Percentiles rank a stretch among this genome's conserved stretches.
These are phyloP conservation scores for Vigna unguiculata DNA, from an alignment of 306 rosid genomes.

Conservation along the genomic window DNA sequence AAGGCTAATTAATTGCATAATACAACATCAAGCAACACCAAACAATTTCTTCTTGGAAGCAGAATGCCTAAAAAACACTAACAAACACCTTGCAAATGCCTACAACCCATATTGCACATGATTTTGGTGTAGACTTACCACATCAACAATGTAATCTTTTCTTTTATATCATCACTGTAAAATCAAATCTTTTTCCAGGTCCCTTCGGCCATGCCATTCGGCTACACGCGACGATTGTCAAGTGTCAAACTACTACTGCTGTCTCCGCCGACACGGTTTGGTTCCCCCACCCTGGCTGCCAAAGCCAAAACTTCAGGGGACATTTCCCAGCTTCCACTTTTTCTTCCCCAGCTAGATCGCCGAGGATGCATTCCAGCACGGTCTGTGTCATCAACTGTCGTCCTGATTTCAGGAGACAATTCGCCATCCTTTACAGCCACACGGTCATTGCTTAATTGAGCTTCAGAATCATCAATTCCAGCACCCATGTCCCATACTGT, in stretches of 20 bases:
- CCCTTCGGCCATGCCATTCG: conserved; percentile 18
- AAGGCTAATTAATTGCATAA: conserved; percentile 54
- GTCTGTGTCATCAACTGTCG: conserved; percentile 75
- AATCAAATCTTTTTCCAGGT: conserved; percentile 45
- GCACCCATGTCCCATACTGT: conserved; percentile 85
- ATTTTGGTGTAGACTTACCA: conserved; percentile 49
- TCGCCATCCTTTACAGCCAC: conserved; percentile 79
- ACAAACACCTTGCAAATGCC: conserved; percentile 58
- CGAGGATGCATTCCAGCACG: conserved; percentile 84
- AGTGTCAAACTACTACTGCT: conserved; percentile 59
- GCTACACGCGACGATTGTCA: conserved; percentile 48
- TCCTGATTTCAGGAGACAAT: conserved; percentile 78
- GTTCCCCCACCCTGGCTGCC: conserved; percentile 87
- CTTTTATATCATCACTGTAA: conserved; percentile 38
- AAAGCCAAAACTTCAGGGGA: conserved; percentile 96
- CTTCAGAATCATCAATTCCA: conserved; percentile 70
- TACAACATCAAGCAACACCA: conserved; percentile 58
- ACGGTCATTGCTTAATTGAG: conserved; percentile 67
- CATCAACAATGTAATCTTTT: conserved; percentile 37
- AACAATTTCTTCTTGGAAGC: conserved; percentile 62
- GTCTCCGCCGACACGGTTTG: conserved; percentile 68
- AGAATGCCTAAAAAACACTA: conserved; percentile 58
- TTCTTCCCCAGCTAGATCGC: conserved; percentile 98
- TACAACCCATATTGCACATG: conserved; percentile 54
- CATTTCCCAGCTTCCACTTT: conserved; percentile 99